phyloP scores from a whole-genome alignment of 208 protist species.

The Leishmania aethiopica region DNA sequence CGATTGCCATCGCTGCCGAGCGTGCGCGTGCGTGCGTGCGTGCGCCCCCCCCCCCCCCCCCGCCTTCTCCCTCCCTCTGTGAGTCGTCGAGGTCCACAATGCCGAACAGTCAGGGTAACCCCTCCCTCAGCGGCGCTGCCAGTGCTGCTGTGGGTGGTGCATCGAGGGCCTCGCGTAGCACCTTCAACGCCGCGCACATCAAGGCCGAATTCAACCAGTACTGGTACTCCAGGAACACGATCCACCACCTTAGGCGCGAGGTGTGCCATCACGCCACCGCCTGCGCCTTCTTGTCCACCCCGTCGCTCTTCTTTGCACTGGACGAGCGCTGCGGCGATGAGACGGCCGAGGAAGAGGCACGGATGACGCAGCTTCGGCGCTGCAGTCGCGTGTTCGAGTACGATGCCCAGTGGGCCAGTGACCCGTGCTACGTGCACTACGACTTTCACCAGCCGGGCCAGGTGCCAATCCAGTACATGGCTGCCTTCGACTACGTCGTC shows the following conservation, averaged over 20 bases:
- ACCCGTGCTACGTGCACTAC: constrained; percentile 84
- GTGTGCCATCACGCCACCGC: constrained; percentile 62
- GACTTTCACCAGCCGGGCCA: constrained; percentile 84
- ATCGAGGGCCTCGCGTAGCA: not conserved
- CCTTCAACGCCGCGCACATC: constrained; percentile 24
- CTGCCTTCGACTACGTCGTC: constrained; percentile 90
- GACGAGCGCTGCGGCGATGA: constrained; percentile 33
- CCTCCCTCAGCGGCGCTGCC: not conserved
- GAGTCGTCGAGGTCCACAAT: not conserved
- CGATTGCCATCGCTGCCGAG: not conserved
- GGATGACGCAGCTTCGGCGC: constrained; percentile 29
- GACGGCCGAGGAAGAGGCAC: constrained; percentile 19
- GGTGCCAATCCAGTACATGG: constrained; percentile 73
- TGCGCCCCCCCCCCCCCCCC: not conserved
- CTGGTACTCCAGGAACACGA: constrained; percentile 92
- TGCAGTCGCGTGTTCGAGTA: constrained; percentile 86
- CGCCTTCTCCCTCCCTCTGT: not conserved
- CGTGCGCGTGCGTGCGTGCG: not conserved
- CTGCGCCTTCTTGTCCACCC: constrained; percentile 91
- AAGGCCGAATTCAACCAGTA: constrained; percentile 93
- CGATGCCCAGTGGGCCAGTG: constrained; percentile 79
- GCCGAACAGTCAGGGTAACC: not conserved
- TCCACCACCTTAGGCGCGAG: constrained; percentile 69
- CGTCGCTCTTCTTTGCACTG: constrained; percentile 91
- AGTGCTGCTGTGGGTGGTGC: not conserved